Percentiles rank a stretch among this genome's conserved stretches.
These are phyloP conservation scores for Chondrostereum purpureum DNA, from an alignment of 1,284 basidiomycete species.

Conservation along the genomic window DNA sequence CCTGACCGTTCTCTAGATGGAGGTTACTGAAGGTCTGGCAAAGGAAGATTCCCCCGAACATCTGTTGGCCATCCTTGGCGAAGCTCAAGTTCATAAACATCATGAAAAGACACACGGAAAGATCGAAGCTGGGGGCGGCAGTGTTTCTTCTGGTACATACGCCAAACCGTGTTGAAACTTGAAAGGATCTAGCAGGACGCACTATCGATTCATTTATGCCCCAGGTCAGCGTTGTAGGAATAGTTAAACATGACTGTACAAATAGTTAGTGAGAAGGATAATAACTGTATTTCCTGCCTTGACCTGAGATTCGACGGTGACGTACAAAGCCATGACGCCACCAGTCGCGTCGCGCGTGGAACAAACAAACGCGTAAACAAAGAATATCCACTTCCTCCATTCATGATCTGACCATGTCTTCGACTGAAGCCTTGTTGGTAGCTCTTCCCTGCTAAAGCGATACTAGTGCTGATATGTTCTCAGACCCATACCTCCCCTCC, in stretches of 20 bases:
- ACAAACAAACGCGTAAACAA: constrained; percentile 7
- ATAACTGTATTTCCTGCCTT: not conserved
- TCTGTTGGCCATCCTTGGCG: constrained; percentile 40
- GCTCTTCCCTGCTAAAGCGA: not conserved
- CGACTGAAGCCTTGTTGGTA: constrained; percentile 4
- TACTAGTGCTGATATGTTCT: not conserved
- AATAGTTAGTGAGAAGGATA: too few relatives aligned
- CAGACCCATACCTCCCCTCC: constrained; percentile 4
- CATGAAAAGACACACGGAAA: constrained; percentile 28
- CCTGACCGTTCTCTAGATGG: constrained; percentile 43
- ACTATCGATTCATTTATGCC: too few relatives aligned
- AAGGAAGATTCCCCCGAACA: constrained; percentile 41
- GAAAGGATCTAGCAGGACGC: not conserved
- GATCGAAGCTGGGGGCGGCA: constrained; percentile 39
- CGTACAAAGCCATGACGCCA: constrained; percentile 1
- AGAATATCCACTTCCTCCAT: not conserved
- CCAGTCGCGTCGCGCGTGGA: constrained; percentile 4
- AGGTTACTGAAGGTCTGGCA: constrained; percentile 50
- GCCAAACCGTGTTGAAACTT: constrained; percentile 45
- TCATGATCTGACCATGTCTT: not conserved
- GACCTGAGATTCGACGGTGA: not conserved
- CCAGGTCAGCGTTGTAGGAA: too few relatives aligned
- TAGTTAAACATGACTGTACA: too few relatives aligned
- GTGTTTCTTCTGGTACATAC: constrained; percentile 51
- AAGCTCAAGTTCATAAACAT: constrained; percentile 24